Percentiles rank a stretch among this genome's conserved stretches.
phyloP scores from a whole-genome alignment of 495 filamentous ascomycete species.

The Penicillium salamii region DNA sequence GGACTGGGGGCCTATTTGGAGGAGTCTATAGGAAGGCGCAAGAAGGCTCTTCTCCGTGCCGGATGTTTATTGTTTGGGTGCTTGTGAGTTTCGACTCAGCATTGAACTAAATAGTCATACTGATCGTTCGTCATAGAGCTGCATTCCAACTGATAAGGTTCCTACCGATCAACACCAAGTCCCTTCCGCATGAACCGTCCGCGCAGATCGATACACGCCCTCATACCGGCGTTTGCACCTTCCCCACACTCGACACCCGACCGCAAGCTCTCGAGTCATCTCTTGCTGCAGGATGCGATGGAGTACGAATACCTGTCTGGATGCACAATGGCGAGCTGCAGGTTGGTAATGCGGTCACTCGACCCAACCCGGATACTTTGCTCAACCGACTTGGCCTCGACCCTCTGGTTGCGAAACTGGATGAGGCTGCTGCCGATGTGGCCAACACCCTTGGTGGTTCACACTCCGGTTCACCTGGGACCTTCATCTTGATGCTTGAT shows the following conservation, averaged over 20 bases:
- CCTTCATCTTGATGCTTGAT: conserved; percentile 18
- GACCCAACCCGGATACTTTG: neutral
- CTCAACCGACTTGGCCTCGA: conserved; percentile 15
- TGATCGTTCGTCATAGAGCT: conserved; percentile 2
- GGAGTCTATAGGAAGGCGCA: conserved; percentile 19
- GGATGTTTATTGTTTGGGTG: conserved; percentile 31
- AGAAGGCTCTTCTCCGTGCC: conserved; percentile 20
- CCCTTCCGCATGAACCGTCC: neutral
- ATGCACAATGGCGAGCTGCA: conserved; percentile 48
- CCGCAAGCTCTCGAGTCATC: conserved; percentile 17
- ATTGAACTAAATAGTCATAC: neutral
- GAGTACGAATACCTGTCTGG: conserved; percentile 60
- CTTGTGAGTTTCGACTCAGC: conserved; percentile 22
- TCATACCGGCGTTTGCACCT: conserved; percentile 17
- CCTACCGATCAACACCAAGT: conserved; percentile 5
- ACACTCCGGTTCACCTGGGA: neutral
- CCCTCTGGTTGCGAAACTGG: conserved; percentile 7
- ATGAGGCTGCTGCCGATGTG: neutral
- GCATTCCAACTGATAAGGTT: conserved; percentile 15
- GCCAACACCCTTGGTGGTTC: neutral
- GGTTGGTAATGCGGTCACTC: conserved; percentile 49
- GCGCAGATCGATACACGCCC: neutral
- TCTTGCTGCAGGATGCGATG: conserved; percentile 17
- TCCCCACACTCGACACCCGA: conserved; percentile 16
- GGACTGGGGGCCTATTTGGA: conserved; percentile 18